Evolutionary conservation across 371 early-diverging fungal genomes (phyloP), one percentile per base, ranked within the genome.

Genomic region (Mortierella sp.): DNA sequence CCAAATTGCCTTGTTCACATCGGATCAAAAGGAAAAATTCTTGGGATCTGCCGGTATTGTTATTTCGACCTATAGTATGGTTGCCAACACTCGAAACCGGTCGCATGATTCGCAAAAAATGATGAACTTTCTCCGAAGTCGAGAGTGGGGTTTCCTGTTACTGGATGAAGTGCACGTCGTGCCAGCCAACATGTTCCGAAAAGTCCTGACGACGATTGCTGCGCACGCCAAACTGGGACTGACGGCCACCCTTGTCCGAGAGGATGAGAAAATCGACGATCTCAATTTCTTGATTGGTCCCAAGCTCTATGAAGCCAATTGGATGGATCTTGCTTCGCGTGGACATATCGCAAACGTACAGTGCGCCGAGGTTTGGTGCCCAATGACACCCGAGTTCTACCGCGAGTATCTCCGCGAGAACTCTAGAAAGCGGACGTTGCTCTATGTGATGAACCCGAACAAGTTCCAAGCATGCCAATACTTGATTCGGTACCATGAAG

Each of bases 151-250:
- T 0, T 92, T 99, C 62, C 80, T 99, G 66, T 75, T 99, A 5
- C 86, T 99, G 23, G 99, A 99, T 80, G 99, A 99, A 84, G 99
- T 99, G 7, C 99, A 99, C 80, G 99, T 99, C 51, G 99, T 99
- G 7, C 99, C 99, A 9, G 99, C 99, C 50, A 94, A 97, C 70
- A 97, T 99, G 96, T 99, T 99, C 84, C 92, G 99, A 68, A 94
- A 94, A 53, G 99, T 99, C 1, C 90, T 99, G 21, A 96, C 97
- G 1, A 91, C 92, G 2, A 95, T 99, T 61, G 92, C 95, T 18
- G 97, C 99, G 1, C 99, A 99, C 74, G 92, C 97, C 59, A 99
- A 99, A 82, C 89, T 99, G 12, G 99, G 99, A 0, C 84, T 99
- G 61, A 99, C 99, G 0, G 99, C 99, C 1, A 99, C 99, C 0